phyloP scores from a whole-genome alignment of 2,329 filamentous ascomycete genomes.

The Phaeoacremonium minimum region DNA sequence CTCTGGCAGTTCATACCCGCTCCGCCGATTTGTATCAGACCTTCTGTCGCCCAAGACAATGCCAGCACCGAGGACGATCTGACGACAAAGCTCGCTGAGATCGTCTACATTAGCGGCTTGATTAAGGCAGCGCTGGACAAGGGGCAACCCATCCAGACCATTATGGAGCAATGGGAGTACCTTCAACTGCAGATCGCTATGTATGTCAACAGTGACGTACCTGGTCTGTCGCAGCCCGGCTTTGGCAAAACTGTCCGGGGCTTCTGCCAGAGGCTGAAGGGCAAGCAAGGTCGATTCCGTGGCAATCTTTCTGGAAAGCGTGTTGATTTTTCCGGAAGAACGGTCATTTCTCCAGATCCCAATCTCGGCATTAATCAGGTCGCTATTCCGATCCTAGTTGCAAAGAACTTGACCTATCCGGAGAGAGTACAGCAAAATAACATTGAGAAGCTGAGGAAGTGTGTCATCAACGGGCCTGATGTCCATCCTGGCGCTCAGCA shows the following conservation, averaged over 20 bases:
- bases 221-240: conserved; percentile 83
- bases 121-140: conserved; percentile 79
- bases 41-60: conserved; percentile 88
- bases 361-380: conserved; percentile 93
- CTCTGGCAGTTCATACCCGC: conserved; percentile 96
- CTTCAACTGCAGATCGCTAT: conserved; percentile 92
- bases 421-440: conserved; percentile 85
- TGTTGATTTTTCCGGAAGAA: conserved; percentile 96
- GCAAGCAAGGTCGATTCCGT: conserved; percentile 94
- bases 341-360: conserved; percentile 95
- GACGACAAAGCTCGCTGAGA: conserved; percentile 94
- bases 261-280: conserved; percentile 92
- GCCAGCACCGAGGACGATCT: conserved; percentile 95
- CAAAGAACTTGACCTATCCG: conserved; percentile 93
- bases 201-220: conserved; percentile 96
- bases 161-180: conserved; percentile 99
- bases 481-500: conserved; percentile 87
- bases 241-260: conserved; percentile 87
- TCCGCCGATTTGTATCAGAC: conserved; percentile 88
- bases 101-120: conserved; percentile 85
- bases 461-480: conserved; percentile 70
- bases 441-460: conserved; percentile 71
- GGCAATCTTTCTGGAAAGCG: conserved; percentile 97
- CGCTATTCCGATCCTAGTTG: conserved; percentile 85
- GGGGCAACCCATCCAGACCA: conserved; percentile 78